phyloP scores from a whole-genome alignment of 345 rosid genomes.

The Populus pruinosa region DNA sequence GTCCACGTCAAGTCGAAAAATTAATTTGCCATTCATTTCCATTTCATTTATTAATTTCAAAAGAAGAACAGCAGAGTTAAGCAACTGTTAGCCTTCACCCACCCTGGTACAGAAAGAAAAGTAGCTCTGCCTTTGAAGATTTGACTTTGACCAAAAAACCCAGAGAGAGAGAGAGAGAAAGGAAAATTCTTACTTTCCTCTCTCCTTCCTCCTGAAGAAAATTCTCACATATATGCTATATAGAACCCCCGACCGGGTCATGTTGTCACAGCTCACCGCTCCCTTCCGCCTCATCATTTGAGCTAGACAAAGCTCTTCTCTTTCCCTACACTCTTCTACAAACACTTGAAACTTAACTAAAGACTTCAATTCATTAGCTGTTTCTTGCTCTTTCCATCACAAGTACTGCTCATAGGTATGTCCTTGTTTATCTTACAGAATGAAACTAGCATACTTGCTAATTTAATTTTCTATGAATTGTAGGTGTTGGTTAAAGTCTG shows the following conservation, averaged over 20 bases:
- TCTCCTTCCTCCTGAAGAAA: constrained; percentile 43
- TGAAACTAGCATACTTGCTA: not conserved
- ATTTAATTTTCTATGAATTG: not conserved
- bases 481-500: constrained; percentile 8
- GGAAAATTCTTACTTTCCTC: constrained; percentile 60
- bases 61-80: not conserved
- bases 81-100: not conserved
- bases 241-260: constrained; percentile 15
- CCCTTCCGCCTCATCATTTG: not conserved
- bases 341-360: not conserved
- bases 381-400: constrained; percentile 1
- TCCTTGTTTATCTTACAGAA: not conserved
- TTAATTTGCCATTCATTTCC: constrained; percentile 9
- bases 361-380: not conserved
- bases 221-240: constrained; percentile 14
- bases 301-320: not conserved
- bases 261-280: constrained; percentile 6
- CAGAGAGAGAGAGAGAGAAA: not conserved
- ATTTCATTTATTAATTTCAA: constrained; percentile 16
- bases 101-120: not conserved
- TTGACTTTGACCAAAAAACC: constrained; percentile 56
- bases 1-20: constrained; percentile 10
- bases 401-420: constrained; percentile 20
- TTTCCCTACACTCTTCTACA: not conserved
- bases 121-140: constrained; percentile 33